Evolutionary conservation across 2,329 filamentous ascomycete species (phyloP), one percentile per base, ranked within the genome.

Genomic region (Basipetospora sp.): DNA sequence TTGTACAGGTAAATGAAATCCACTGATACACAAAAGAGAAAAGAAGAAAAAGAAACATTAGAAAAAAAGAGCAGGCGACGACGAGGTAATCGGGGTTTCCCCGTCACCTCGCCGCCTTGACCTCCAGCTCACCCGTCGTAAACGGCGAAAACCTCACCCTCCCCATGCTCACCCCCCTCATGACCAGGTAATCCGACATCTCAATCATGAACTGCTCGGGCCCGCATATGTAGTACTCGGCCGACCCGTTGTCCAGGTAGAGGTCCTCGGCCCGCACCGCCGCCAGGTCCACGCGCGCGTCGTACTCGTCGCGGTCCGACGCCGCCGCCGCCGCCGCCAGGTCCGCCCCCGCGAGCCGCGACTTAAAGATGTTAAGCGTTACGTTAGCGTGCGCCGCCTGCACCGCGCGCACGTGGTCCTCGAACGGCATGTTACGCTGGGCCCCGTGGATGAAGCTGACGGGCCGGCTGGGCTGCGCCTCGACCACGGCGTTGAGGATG

Each of bases 391-490:
- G 53, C 43, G 65, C 48, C 32, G 51, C 54, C 8, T 59, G 52
- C 26, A 75, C 52, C 1, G 53, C 51, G 6, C 62, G 55, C 40
- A 78, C 46, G 43, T 74, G 64, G 5, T 64, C 55, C 39, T 64
- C 62, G 49, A 77, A 77, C 1, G 72, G 69, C 1, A 64, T 57
- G 3, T 60, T 56, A 5, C 58, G 59, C 14, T 66, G 64, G 4
- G 69, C 67, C 16, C 69, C 71, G 50, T 77, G 73, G 40, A 77
- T 62, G 62, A 72, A 77, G 28, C 69, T 68, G 31, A 77, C 52
- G 17, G 64, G 63, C 3, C 71, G 62, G 31, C 55, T 53, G 11
- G 60, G 57, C 40, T 63, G 56, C 9, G 58, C 52, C 36, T 64
- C 56, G 13, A 60, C 52, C 26, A 74, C 53, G 4, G 66, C 65